Evolutionary conservation across 2,329 filamentous ascomycete genomes (phyloP).

Genomic region (Fusarium sp.): DNA sequence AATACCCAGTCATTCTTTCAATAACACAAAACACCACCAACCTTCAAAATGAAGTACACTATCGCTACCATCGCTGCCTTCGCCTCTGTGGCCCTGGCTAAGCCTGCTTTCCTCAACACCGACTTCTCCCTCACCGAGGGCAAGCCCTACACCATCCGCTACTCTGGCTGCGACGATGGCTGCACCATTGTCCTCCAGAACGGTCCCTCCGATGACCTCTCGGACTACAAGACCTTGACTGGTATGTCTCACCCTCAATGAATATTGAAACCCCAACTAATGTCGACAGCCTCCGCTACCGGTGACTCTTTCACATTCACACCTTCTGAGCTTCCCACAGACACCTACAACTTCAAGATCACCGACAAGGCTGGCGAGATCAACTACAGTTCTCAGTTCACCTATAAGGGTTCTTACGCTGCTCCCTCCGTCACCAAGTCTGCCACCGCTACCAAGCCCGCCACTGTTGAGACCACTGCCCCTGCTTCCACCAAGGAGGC

Average conservation of each 20-base stretch:
- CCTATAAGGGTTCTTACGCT: slow-evolving; percentile 42
- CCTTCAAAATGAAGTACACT: slow-evolving; percentile 53
- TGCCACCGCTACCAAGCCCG: slow-evolving; percentile 9
- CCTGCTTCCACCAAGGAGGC: slow-evolving; percentile 25
- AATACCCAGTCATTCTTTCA: slow-evolving; percentile 45
- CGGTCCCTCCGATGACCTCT: slow-evolving; percentile 44
- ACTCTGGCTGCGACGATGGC: slow-evolving; percentile 46
- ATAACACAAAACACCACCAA: slow-evolving; percentile 19
- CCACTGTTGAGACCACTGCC: slow-evolving; percentile 25
- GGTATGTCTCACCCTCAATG: slow-evolving; percentile 37
- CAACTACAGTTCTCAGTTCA: slow-evolving; percentile 51
- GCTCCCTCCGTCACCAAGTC: slow-evolving; percentile 25
- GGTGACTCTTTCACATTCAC: slow-evolving; percentile 46
- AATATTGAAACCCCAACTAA: neutral
- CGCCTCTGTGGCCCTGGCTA: slow-evolving; percentile 44
- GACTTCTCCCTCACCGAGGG: slow-evolving; percentile 45
- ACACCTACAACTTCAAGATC: slow-evolving; percentile 52
- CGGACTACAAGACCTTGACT: slow-evolving; percentile 47
- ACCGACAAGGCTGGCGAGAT: slow-evolving; percentile 40
- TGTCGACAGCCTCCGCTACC: slow-evolving; percentile 18
- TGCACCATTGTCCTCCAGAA: slow-evolving; percentile 52
- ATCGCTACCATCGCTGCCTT: slow-evolving; percentile 46
- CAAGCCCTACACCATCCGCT: slow-evolving; percentile 49
- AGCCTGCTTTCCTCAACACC: slow-evolving; percentile 49
- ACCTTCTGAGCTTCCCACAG: slow-evolving; percentile 43